These are phyloP conservation scores for Groenewaldozyma auringiensis DNA, from an alignment of 1,139 yeast genomes.

Conservation along the genomic window DNA sequence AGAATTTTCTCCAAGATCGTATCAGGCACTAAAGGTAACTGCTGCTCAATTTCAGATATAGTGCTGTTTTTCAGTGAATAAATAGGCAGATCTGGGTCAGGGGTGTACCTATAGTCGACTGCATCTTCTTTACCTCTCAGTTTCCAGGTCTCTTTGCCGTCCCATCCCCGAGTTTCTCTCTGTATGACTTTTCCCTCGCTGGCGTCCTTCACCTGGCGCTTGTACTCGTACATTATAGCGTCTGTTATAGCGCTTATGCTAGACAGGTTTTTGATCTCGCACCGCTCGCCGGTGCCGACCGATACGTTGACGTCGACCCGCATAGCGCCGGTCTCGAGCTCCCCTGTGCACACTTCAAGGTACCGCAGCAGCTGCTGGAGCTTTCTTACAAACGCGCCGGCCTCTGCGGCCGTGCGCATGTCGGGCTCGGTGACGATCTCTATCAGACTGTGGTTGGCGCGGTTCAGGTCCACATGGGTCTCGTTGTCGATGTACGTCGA, in stretches of 20 bases:
- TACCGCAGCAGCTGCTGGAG: slow-evolving; percentile 65
- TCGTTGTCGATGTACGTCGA: slow-evolving; percentile 47
- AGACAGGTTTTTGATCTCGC: slow-evolving; percentile 84
- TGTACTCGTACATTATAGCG: slow-evolving; percentile 71
- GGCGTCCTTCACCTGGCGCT: slow-evolving; percentile 50
- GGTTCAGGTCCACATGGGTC: slow-evolving; percentile 60
- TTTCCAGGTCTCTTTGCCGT: slow-evolving; percentile 57
- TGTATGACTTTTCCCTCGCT: slow-evolving; percentile 32
- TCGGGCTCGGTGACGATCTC: slow-evolving; percentile 93
- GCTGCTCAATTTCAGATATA: slow-evolving; percentile 32
- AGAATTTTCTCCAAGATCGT: slow-evolving; percentile 44
- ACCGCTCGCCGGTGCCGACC: slow-evolving; percentile 57
- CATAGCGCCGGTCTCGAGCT: slow-evolving; percentile 89
- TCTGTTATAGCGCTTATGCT: slow-evolving; percentile 72
- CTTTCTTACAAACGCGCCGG: slow-evolving; percentile 71
- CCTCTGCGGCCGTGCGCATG: slow-evolving; percentile 58
- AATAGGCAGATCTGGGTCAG: slow-evolving; percentile 80
- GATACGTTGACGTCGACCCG: slow-evolving; percentile 91
- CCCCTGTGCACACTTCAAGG: slow-evolving; percentile 75
- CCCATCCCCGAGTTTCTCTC: slow-evolving; percentile 91
- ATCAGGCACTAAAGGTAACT: slow-evolving; percentile 62
- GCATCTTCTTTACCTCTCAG: slow-evolving; percentile 73
- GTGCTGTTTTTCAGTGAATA: slow-evolving; percentile 42
- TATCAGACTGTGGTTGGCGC: slow-evolving; percentile 79
- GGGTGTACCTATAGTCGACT: slow-evolving; percentile 86